Evolutionary conservation across 768 basidiomycete genomes (phyloP).

Genomic region (Exidia glandulosa): DNA sequence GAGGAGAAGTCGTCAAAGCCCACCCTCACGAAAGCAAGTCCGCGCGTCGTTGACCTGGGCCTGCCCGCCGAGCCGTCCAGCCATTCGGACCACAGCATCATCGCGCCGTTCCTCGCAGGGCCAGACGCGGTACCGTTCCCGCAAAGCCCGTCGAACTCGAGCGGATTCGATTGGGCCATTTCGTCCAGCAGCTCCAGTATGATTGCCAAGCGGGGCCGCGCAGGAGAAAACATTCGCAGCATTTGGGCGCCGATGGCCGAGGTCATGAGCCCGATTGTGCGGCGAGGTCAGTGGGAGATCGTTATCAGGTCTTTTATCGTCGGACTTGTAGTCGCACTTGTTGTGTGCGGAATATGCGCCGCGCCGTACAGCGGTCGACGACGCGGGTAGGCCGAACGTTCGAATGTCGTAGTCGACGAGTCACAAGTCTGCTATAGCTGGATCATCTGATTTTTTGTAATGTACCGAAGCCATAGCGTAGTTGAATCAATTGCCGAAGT

Average conservation of each 20-base stretch:
- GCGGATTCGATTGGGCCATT: background rate
- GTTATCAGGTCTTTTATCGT: constrained; percentile 48
- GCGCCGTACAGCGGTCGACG: background rate
- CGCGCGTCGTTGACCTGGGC: background rate
- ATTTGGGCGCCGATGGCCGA: constrained; percentile 58
- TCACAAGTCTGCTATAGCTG: background rate
- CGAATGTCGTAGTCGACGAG: background rate
- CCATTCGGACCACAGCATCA: background rate
- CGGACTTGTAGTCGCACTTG: constrained; percentile 29
- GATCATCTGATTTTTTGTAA: too few species aligned
- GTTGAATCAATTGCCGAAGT: too few species aligned
- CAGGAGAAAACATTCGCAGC: background rate
- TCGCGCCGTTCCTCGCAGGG: background rate
- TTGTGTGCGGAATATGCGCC: constrained; percentile 7
- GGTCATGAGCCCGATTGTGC: constrained; percentile 56
- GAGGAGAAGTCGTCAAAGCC: background rate
- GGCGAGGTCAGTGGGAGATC: constrained; percentile 80
- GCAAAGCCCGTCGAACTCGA: background rate
- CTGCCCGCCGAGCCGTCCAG: background rate
- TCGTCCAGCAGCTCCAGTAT: background rate
- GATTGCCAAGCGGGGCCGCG: background rate
- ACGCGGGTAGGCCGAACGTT: background rate
- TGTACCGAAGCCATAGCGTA: too few species aligned
- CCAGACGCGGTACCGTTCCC: background rate
- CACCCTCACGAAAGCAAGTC: background rate